phyloP scores from a whole-genome alignment of 805 yeast species.

The Yarrowia sp. region DNA sequence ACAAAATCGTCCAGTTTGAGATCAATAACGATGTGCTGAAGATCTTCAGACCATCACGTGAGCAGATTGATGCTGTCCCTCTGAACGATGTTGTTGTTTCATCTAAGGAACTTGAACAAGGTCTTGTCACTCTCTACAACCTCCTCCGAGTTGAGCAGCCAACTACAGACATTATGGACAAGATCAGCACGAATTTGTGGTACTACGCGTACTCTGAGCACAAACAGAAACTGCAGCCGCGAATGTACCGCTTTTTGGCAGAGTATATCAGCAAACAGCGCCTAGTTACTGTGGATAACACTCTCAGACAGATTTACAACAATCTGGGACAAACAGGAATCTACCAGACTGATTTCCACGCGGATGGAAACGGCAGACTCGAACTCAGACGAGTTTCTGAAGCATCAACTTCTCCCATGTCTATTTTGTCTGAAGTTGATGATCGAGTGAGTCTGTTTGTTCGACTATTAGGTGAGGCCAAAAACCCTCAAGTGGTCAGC shows the following conservation, averaged over 20 bases:
- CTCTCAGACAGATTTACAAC: slow-evolving; percentile 17
- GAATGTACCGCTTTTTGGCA: slow-evolving; percentile 28
- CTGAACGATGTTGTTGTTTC: neutral
- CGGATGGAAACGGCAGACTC: slow-evolving; percentile 11
- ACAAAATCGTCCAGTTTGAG: slow-evolving; percentile 30
- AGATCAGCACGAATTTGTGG: slow-evolving; percentile 22
- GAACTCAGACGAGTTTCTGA: neutral
- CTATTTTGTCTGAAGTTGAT: slow-evolving; percentile 19
- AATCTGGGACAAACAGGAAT: slow-evolving; percentile 19
- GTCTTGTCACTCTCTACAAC: slow-evolving; percentile 16
- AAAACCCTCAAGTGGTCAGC: slow-evolving; percentile 18
- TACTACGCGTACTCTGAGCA: slow-evolving; percentile 24
- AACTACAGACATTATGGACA: slow-evolving; percentile 26
- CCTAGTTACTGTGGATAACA: slow-evolving; percentile 18
- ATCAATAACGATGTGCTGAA: slow-evolving; percentile 2
- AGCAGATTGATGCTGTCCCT: neutral
- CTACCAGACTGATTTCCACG: slow-evolving; percentile 14
- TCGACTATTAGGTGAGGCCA: slow-evolving; percentile 17
- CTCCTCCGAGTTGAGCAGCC: slow-evolving; percentile 25
- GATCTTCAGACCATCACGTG: slow-evolving; percentile 1
- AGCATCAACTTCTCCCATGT: neutral
- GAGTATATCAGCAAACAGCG: slow-evolving; percentile 30
- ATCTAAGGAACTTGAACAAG: neutral
- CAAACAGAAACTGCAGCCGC: slow-evolving; percentile 19
- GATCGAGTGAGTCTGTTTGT: slow-evolving; percentile 32